These are phyloP conservation scores for Austropuccinia psidii DNA, from an alignment of 1,284 basidiomycete species.

Conservation along the genomic window DNA sequence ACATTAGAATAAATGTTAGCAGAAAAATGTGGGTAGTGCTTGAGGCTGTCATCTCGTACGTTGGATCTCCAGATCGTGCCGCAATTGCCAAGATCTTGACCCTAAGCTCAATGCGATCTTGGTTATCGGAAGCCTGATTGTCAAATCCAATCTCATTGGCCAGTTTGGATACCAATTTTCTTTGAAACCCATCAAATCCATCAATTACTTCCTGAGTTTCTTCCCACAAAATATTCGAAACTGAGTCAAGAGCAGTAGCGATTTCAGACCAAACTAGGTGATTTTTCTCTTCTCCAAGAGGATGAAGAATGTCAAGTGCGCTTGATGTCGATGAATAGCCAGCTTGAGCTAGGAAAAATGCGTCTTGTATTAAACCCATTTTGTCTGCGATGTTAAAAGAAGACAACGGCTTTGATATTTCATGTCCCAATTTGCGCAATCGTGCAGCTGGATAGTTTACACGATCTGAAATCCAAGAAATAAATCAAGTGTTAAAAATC, in stretches of 20 bases:
- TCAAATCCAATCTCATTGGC: constrained; percentile 35
- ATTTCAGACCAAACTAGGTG: constrained; percentile 37
- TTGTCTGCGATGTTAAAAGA: constrained; percentile 74
- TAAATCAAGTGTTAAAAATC: constrained; percentile 2
- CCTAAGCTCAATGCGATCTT: constrained; percentile 36
- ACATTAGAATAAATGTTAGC: background rate
- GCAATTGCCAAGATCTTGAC: constrained; percentile 29
- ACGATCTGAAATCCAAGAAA: constrained; percentile 56
- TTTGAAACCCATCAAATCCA: constrained; percentile 21
- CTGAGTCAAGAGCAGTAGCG: background rate
- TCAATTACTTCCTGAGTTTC: constrained; percentile 17
- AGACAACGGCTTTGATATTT: constrained; percentile 61
- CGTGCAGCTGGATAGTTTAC: constrained; percentile 78
- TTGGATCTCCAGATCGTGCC: constrained; percentile 54
- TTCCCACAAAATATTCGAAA: constrained; percentile 32
- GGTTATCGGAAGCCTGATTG: constrained; percentile 10
- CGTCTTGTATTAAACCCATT: constrained; percentile 74
- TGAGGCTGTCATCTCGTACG: constrained; percentile 48
- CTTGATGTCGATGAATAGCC: constrained; percentile 69
- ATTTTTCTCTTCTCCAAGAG: constrained; percentile 42
- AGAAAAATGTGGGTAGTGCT: background rate
- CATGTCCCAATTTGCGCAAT: constrained; percentile 66
- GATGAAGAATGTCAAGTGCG: constrained; percentile 60
- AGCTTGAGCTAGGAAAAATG: constrained; percentile 69
- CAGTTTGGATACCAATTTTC: constrained; percentile 7